Evolutionary conservation across 768 basidiomycete genomes (phyloP), one percentile per base, ranked within the genome.

Genomic region (Kwoniella heveanensis): DNA sequence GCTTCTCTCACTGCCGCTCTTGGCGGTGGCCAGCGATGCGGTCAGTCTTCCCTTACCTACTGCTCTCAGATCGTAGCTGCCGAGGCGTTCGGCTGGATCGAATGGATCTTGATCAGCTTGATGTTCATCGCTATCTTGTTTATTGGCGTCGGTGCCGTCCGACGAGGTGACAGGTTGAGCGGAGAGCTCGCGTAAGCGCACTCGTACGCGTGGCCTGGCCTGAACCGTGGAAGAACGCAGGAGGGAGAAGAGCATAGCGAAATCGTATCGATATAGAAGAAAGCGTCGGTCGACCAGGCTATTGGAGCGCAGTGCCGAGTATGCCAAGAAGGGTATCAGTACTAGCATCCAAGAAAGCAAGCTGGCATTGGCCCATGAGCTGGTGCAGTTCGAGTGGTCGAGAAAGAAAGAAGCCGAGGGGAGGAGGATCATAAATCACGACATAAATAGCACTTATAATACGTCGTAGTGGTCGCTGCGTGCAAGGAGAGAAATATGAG

Each of bases 51-150:
- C 56, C 24, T 78, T 25, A 59, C 62, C 25, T 73, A 80, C 75
- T 81, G 80, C 69, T 63, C 62, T 39, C 80, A 81, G 69, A 72
- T 78, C 64, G 73, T 78, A 55, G 79, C 80, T 13, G 72, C 79
- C 32, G 74, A 78, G 61, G 80, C 77, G 2, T 80, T 80, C 51
- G 79, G 70, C 19, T 80, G 79, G 79, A 78, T 80, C 65, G 67
- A 73, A 54, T 74, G 65, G 67, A 80, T 80, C 68, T 50, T 79
- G 63, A 68, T 80, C 60, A 70, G 73, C 48, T 25, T 77, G 56
- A 57, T 65, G 17, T 66, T 77, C 57, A 53, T 72, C 48, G 59
- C 70, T 25, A 61, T 77, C 66, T 32, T 77, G 60, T 37, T 76
- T 22, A 66, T 80, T 47, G 76, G 72, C 15, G 50, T 65, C 24